These are phyloP conservation scores for Aureobasidium sp. DNA, from an alignment of 2,329 filamentous ascomycete genomes.

Conservation along the genomic window DNA sequence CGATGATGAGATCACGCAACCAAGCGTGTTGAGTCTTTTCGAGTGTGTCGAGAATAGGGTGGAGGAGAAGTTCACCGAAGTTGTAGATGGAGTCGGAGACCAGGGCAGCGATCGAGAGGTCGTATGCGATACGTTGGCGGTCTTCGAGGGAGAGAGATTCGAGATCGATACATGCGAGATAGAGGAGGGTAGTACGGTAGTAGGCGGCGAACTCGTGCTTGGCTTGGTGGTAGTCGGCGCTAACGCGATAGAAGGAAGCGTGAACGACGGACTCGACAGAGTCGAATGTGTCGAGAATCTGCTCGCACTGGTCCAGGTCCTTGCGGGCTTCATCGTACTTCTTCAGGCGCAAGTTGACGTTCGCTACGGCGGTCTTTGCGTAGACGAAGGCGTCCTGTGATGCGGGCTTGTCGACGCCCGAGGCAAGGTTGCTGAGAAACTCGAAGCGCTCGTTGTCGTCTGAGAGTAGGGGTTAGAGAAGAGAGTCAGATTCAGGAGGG, in stretches of 20 bases:
- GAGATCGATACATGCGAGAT: conserved; percentile 91
- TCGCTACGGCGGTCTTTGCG: conserved; percentile 81
- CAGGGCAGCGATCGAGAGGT: conserved; percentile 84
- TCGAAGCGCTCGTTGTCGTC: conserved; percentile 78
- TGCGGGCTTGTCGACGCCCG: conserved; percentile 83
- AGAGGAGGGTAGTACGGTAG: conserved; percentile 95
- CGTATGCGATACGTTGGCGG: conserved; percentile 76
- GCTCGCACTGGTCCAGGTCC: conserved; percentile 80
- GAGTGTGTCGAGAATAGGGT: conserved; percentile 87
- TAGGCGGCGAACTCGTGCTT: conserved; percentile 92
- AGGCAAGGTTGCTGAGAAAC: conserved; percentile 75
- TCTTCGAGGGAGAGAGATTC: conserved; percentile 64
- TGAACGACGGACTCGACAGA: conserved; percentile 93
- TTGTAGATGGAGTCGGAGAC: conserved; percentile 97
- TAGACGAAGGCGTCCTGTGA: conserved; percentile 96
- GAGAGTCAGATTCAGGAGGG: background rate
- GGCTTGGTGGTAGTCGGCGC: conserved; percentile 84
- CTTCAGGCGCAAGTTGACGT: conserved; percentile 71
- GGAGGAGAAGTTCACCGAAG: conserved; percentile 96
- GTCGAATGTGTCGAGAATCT: conserved; percentile 83
- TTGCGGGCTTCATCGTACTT: conserved; percentile 76
- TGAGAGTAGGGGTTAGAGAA: conserved; percentile 35
- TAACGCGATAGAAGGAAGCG: conserved; percentile 91
- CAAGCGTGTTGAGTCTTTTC: conserved; percentile 67
- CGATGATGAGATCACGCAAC: conserved; percentile 92